phyloP scores from a whole-genome alignment of 768 basidiomycete species.

The Lenzites betulinus region DNA sequence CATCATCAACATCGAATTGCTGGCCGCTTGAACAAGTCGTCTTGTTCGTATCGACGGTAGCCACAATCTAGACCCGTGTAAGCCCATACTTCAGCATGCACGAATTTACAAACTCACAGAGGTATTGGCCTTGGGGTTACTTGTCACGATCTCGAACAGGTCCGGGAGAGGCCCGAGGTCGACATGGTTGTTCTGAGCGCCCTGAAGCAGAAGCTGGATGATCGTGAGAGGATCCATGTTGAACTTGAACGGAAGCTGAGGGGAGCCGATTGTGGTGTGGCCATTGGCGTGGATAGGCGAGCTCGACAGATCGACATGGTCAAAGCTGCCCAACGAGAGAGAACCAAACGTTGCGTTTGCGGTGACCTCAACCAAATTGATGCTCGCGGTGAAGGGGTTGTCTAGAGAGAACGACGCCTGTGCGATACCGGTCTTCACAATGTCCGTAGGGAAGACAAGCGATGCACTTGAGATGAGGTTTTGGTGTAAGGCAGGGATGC shows the following conservation, averaged over 20 bases:
- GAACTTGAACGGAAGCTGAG: constrained; percentile 58
- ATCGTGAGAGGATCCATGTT: constrained; percentile 65
- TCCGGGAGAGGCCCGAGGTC: constrained; percentile 60
- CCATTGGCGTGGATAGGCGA: constrained; percentile 62
- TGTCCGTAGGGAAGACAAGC: constrained; percentile 62
- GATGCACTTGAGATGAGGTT: constrained; percentile 59
- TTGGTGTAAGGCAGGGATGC: constrained; percentile 63
- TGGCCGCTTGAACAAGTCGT: constrained; percentile 67
- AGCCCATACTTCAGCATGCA: not conserved
- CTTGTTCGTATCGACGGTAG: constrained; percentile 51
- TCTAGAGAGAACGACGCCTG: constrained; percentile 56
- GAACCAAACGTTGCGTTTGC: constrained; percentile 58
- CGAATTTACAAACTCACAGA: constrained; percentile 41
- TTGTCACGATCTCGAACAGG: constrained; percentile 55
- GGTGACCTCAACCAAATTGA: constrained; percentile 58
- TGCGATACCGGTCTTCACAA: constrained; percentile 61
- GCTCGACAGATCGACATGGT: constrained; percentile 53
- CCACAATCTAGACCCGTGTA: constrained; percentile 45
- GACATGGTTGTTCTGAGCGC: constrained; percentile 55
- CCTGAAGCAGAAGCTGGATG: constrained; percentile 52
- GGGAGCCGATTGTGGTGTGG: constrained; percentile 59
- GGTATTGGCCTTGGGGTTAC: constrained; percentile 52
- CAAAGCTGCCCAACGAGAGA: constrained; percentile 59
- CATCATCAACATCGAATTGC: constrained; percentile 61
- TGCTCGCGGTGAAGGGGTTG: constrained; percentile 74